phyloP scores from a whole-genome alignment of 768 basidiomycete species.

The Lactarius psammicola region DNA sequence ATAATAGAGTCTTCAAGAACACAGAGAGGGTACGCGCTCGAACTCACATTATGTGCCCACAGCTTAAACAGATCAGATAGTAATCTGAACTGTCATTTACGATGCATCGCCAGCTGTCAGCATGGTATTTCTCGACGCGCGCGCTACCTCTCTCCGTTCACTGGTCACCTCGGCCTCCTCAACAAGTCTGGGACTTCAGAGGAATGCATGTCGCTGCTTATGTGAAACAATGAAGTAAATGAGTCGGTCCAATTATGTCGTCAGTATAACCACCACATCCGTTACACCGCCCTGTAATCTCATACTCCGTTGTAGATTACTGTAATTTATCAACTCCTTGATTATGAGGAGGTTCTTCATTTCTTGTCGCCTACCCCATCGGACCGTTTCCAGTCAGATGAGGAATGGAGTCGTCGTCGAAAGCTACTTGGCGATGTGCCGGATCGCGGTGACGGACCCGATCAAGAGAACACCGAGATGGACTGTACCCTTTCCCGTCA shows the following conservation, averaged over 20 bases:
- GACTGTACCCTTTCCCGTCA: constrained; percentile 70
- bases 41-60: constrained; percentile 14
- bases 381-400: constrained; percentile 59
- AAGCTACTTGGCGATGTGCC: constrained; percentile 55
- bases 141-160: constrained; percentile 74
- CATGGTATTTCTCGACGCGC: constrained; percentile 90
- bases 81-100: too few species aligned
- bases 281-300: constrained; percentile 10
- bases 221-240: constrained; percentile 86
- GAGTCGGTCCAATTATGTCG: constrained; percentile 96
- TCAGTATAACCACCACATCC: constrained; percentile 47
- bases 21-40: constrained; percentile 64
- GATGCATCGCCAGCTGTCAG: constrained; percentile 64
- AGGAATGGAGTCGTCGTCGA: constrained; percentile 77
- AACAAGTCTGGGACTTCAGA: constrained; percentile 73
- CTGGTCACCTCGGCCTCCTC: constrained; percentile 61
- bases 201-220: constrained; percentile 88
- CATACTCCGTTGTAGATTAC: constrained; percentile 46
- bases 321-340: constrained; percentile 92
- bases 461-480: constrained; percentile 54
- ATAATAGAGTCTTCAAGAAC: constrained; percentile 73
- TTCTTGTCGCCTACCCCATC: constrained; percentile 49
- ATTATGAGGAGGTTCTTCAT: constrained; percentile 76
- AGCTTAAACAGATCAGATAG: constrained; percentile 43
- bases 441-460: constrained; percentile 46